Evolutionary conservation across 257 asterid genomes (phyloP).

Genomic region (Lithospermum erythrorhizon): DNA sequence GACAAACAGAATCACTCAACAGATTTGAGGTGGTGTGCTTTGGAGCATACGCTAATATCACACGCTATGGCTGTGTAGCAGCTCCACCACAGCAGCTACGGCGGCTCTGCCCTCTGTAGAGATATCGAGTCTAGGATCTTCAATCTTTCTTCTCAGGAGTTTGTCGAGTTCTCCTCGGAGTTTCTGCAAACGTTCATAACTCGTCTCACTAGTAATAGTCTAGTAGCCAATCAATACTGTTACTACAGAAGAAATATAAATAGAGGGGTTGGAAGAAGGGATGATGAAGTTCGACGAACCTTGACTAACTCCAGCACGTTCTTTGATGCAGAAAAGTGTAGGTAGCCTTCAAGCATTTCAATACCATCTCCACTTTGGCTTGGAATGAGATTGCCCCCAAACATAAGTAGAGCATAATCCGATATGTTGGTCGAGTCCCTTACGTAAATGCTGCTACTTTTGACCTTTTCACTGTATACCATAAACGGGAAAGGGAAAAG

Average conservation of each 20-base stretch:
- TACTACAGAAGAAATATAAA: neutral
- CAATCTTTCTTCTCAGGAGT: slow-evolving; percentile 68
- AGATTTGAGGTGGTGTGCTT: too few relatives aligned
- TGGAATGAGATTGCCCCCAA: slow-evolving; percentile 85
- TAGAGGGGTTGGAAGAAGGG: neutral
- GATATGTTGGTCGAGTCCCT: slow-evolving; percentile 90
- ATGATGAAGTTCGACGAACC: slow-evolving; percentile 23
- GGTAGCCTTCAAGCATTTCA: slow-evolving; percentile 96
- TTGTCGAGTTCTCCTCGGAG: slow-evolving; percentile 81
- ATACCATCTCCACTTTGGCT: slow-evolving; percentile 68
- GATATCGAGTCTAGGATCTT: slow-evolving; percentile 66
- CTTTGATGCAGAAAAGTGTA: slow-evolving; percentile 81
- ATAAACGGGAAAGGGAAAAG: slow-evolving; percentile 82
- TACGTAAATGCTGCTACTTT: slow-evolving; percentile 57
- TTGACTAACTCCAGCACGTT: slow-evolving; percentile 65
- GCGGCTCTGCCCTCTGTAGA: slow-evolving; percentile 64
- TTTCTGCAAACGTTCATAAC: slow-evolving; percentile 33
- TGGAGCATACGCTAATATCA: slow-evolving; percentile 15
- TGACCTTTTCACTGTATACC: slow-evolving; percentile 90
- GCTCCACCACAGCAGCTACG: slow-evolving; percentile 67
- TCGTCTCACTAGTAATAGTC: neutral
- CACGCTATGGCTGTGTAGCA: slow-evolving; percentile 63
- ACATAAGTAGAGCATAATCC: slow-evolving; percentile 85
- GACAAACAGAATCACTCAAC: too few relatives aligned
- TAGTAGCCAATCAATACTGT: too few relatives aligned